Conservation (phyloP, 345 rosid species). For the Gossypium anomalum region DNA sequence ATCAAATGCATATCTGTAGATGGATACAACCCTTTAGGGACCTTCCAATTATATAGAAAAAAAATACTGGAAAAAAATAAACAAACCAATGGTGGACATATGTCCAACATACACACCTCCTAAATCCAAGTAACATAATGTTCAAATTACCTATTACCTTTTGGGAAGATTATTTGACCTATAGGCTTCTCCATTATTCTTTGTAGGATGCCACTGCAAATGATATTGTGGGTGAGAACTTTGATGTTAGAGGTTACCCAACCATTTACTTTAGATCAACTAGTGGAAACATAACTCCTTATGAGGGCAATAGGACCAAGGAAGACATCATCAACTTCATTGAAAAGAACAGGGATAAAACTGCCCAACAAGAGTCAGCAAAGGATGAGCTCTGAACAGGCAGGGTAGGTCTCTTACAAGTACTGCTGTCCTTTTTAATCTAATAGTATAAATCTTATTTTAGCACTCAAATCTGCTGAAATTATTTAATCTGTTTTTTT, state of each 20-base stretch:
- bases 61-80: neutral
- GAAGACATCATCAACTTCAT: constrained; percentile 78
- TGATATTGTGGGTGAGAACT: constrained; percentile 57
- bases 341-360: constrained; percentile 67
- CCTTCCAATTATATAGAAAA: neutral
- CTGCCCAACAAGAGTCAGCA: constrained; percentile 28
- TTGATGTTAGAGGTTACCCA: constrained; percentile 83
- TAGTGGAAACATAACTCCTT: constrained; percentile 51
- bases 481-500: neutral
- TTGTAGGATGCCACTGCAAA: constrained; percentile 85
- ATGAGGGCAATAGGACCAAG: constrained; percentile 76
- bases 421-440: neutral
- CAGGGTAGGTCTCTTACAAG: constrained; percentile 11
- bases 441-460: neutral
- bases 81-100: neutral
- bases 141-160: neutral
- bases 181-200: neutral
- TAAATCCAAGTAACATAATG: neutral
- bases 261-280: constrained; percentile 73
- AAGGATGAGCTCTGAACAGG: constrained; percentile 68
- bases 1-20: neutral
- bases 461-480: neutral
- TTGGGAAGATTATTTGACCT: neutral
- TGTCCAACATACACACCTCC: neutral
- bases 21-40: neutral